Conservation (phyloP, 768 basidiomycete species). For the Macrolepiota dolichaula region DNA sequence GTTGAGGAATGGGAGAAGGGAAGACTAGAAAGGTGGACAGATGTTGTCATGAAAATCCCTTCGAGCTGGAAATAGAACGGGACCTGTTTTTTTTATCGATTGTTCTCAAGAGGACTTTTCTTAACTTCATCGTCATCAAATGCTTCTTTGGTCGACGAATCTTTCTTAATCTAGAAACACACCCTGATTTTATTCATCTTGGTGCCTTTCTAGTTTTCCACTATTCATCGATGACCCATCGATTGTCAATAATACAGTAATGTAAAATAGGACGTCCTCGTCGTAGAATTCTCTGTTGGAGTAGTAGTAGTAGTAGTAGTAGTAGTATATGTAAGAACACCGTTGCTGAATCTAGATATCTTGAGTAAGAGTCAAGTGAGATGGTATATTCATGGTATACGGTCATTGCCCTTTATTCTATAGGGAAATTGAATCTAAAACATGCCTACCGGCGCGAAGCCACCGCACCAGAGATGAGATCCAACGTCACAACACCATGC, state of each 20-base stretch:
- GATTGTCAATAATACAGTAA: background rate
- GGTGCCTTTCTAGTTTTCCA: background rate
- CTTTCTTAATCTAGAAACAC: background rate
- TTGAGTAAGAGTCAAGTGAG: background rate
- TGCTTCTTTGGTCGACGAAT: background rate
- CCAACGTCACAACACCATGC: background rate
- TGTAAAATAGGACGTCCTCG: background rate
- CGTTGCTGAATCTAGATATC: background rate
- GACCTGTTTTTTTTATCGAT: background rate
- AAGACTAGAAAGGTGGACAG: conserved; percentile 65
- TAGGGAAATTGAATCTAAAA: background rate
- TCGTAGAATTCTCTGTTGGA: background rate
- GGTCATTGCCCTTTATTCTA: background rate
- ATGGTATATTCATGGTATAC: background rate
- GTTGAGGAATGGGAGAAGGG: conserved; percentile 77
- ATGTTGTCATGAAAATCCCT: conserved; percentile 66
- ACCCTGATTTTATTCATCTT: background rate
- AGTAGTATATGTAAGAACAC: background rate
- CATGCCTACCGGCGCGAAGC: background rate
- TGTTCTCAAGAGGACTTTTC: background rate
- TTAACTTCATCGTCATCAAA: background rate
- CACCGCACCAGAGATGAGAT: background rate
- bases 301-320: background rate
- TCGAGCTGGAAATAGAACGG: conserved; percentile 65
- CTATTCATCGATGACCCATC: background rate